A percentile compares a stretch with the other conserved stretches of the same genome.
Conservation (phyloP, 2,329 filamentous ascomycete genomes). For the Xylariaceae sp. region DNA sequence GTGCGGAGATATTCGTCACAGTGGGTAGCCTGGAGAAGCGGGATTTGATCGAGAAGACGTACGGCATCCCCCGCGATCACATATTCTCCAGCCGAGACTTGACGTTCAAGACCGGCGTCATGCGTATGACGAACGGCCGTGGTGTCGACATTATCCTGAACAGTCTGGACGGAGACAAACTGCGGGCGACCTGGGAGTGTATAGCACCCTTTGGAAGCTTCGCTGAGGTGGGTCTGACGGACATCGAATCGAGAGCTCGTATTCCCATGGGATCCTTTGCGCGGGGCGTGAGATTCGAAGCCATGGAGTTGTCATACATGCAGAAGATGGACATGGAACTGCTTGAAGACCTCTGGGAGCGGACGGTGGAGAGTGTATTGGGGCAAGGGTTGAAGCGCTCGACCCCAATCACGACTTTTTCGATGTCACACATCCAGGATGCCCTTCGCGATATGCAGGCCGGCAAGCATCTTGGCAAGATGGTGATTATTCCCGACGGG, state of each 20-base stretch:
- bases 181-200: conserved; percentile 32
- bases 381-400: conserved; percentile 10
- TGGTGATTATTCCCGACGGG: conserved; percentile 18
- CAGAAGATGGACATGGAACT: conserved; percentile 11
- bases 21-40: conserved; percentile 30
- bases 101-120: conserved; percentile 27
- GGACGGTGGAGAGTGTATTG: conserved; percentile 11
- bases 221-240: conserved; percentile 32
- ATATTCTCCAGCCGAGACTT: conserved; percentile 31
- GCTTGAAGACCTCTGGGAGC: conserved; percentile 11
- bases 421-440: conserved; percentile 18
- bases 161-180: conserved; percentile 27
- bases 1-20: conserved; percentile 29
- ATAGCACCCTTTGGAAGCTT: conserved; percentile 33
- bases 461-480: conserved; percentile 20
- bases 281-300: conserved; percentile 20
- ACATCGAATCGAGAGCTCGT: conserved; percentile 31
- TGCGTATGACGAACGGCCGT: conserved; percentile 24
- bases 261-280: conserved; percentile 38
- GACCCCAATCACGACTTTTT: conserved; percentile 17
- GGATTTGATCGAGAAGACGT: conserved; percentile 26
- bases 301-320: conserved; percentile 19
- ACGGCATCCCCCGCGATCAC: conserved; percentile 27
- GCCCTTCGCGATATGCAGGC: conserved; percentile 22
- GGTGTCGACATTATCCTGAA: conserved; percentile 33